Conservation (phyloP, 495 filamentous ascomycete genomes). For the Lepidopterella palustris region DNA sequence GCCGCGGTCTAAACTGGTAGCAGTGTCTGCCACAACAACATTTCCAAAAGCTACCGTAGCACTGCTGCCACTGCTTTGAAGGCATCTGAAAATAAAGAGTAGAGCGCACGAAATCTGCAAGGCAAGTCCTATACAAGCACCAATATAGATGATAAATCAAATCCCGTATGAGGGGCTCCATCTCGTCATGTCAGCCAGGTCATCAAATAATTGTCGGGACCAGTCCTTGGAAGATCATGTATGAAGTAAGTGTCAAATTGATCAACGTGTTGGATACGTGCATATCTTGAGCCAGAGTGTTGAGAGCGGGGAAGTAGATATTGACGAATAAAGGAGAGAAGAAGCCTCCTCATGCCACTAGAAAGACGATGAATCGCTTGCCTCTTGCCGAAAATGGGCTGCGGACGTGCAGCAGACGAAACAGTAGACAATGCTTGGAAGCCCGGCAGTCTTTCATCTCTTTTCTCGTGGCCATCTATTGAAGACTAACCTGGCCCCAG, state of each 20-base stretch:
- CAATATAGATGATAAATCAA: constrained; percentile 38
- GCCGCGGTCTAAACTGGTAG: constrained; percentile 35
- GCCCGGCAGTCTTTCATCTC: not conserved
- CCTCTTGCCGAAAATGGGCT: constrained; percentile 49
- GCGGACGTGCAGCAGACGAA: not conserved
- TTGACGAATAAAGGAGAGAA: constrained; percentile 70
- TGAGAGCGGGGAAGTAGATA: constrained; percentile 74
- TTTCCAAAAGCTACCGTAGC: constrained; percentile 33
- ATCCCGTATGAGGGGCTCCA: constrained; percentile 39
- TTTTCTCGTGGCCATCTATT: not conserved
- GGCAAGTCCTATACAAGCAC: constrained; percentile 39
- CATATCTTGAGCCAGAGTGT: constrained; percentile 49
- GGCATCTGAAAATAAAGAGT: constrained; percentile 30
- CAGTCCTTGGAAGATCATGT: constrained; percentile 36
- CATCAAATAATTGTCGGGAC: constrained; percentile 39
- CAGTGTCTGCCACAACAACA: constrained; percentile 37
- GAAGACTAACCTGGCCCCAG: not conserved
- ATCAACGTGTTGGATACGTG: constrained; percentile 52
- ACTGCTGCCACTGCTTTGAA: constrained; percentile 31
- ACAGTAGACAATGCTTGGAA: not conserved
- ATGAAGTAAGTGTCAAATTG: constrained; percentile 43
- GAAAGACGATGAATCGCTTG: constrained; percentile 55
- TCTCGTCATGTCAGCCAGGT: constrained; percentile 40
- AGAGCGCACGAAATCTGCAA: constrained; percentile 31
- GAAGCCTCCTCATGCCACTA: constrained; percentile 60